These are phyloP conservation scores for Penicillium sp. DNA, from an alignment of 2,329 filamentous ascomycete species.

Conservation along the genomic window DNA sequence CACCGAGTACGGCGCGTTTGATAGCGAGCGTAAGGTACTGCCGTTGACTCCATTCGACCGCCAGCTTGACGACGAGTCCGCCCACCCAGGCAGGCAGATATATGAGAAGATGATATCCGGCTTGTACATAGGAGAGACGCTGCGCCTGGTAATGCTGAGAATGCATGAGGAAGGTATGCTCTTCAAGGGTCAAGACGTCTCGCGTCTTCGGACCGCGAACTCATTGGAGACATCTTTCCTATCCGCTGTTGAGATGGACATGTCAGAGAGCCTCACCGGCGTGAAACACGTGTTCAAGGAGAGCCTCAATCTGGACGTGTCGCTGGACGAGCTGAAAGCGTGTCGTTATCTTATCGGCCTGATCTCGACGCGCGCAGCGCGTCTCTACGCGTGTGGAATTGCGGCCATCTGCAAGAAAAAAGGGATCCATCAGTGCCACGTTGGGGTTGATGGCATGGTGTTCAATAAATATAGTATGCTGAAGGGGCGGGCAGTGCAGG, in stretches of 20 bases:
- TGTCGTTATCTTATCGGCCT: conserved; percentile 85
- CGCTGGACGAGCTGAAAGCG: conserved; percentile 76
- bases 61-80: conserved; percentile 79
- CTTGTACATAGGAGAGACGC: conserved; percentile 87
- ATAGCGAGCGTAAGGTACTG: conserved; percentile 78
- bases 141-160: conserved; percentile 79
- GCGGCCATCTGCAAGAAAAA: conserved; percentile 98
- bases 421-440: conserved; percentile 74
- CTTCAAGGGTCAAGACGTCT: conserved; percentile 77
- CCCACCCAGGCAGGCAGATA: conserved; percentile 85
- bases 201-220: conserved; percentile 74
- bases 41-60: conserved; percentile 59
- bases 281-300: conserved; percentile 74
- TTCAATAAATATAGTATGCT: conserved; percentile 66
- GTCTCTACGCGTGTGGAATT: conserved; percentile 88
- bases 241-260: conserved; percentile 85
- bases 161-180: conserved; percentile 74
- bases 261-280: conserved; percentile 85
- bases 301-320: conserved; percentile 68
- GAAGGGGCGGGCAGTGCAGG: conserved; percentile 34
- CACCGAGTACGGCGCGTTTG: conserved; percentile 91
- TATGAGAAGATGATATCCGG: conserved; percentile 98
- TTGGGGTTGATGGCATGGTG: conserved; percentile 91
- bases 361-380: conserved; percentile 86
- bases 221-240: conserved; percentile 87